These are phyloP conservation scores for Trichoderma koningiopsis DNA, from an alignment of 2,329 filamentous ascomycete genomes.

Conservation along the genomic window DNA sequence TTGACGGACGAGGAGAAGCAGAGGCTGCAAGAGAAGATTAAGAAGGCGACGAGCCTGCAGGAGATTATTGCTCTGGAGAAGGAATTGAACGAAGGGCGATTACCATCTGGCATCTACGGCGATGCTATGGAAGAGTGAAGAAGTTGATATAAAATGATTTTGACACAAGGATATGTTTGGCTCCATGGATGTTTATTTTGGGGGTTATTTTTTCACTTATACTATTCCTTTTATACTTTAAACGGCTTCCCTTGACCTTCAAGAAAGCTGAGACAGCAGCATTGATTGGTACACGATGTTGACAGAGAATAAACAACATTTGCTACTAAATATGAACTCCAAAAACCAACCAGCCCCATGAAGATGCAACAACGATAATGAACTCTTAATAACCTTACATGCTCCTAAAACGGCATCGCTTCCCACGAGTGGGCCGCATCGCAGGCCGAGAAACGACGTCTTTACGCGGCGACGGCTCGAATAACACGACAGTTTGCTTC, in stretches of 20 bases:
- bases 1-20: slow-evolving; percentile 87
- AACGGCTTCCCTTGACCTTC: neutral
- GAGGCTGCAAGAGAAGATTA: slow-evolving; percentile 82
- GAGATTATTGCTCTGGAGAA: slow-evolving; percentile 92
- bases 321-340: neutral
- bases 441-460: neutral
- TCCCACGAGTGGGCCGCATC: neutral
- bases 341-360: neutral
- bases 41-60: slow-evolving; percentile 82
- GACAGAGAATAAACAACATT: neutral
- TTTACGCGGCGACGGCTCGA: too few relatives aligned
- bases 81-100: slow-evolving; percentile 82
- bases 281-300: neutral
- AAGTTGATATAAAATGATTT: neutral
- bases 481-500: slow-evolving; percentile 22
- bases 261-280: neutral
- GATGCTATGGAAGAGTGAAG: slow-evolving; percentile 63
- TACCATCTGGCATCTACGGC: slow-evolving; percentile 66
- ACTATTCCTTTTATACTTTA: neutral
- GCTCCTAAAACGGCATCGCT: neutral
- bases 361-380: neutral
- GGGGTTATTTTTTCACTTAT: neutral
- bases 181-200: neutral
- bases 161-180: neutral
- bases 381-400: neutral